Evolutionary conservation across 2,329 filamentous ascomycete genomes (phyloP).

Genomic region (Bipolaris gigantea): DNA sequence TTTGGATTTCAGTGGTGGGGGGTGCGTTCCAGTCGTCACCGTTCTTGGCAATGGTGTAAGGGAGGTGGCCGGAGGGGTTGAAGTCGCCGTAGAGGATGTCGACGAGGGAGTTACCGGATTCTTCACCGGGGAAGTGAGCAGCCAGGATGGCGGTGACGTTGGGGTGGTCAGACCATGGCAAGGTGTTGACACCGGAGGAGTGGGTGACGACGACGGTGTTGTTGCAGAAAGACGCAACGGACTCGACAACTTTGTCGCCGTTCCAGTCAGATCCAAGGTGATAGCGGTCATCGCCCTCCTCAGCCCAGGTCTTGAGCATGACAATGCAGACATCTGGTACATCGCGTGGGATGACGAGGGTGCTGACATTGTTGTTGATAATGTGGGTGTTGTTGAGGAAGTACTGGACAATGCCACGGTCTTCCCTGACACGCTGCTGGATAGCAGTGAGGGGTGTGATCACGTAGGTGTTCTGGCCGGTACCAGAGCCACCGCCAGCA

Average conservation of each 20-base stretch:
- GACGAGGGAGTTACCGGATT: slow-evolving; percentile 46
- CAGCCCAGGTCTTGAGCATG: slow-evolving; percentile 60
- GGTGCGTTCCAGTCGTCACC: slow-evolving; percentile 66
- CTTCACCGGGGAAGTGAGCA: slow-evolving; percentile 49
- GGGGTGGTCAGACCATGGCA: slow-evolving; percentile 48
- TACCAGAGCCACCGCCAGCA: slow-evolving; percentile 49
- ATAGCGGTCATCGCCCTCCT: slow-evolving; percentile 50
- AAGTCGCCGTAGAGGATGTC: slow-evolving; percentile 69
- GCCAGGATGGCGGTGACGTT: slow-evolving; percentile 50
- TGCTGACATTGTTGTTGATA: slow-evolving; percentile 32
- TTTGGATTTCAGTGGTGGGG: slow-evolving; percentile 45
- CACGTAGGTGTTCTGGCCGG: slow-evolving; percentile 47
- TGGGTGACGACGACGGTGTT: slow-evolving; percentile 57
- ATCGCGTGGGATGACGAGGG: slow-evolving; percentile 33
- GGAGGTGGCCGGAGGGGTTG: slow-evolving; percentile 77
- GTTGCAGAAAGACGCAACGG: slow-evolving; percentile 51
- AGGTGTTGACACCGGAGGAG: slow-evolving; percentile 47
- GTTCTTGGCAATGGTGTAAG: slow-evolving; percentile 79
- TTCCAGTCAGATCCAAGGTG: slow-evolving; percentile 50
- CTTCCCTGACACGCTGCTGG: slow-evolving; percentile 32
- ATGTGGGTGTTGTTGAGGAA: slow-evolving; percentile 50
- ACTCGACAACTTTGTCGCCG: slow-evolving; percentile 46
- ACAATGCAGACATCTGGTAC: slow-evolving; percentile 57
- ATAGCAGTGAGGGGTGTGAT: slow-evolving; percentile 49
- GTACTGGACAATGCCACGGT: slow-evolving; percentile 49